Base-by-base conservation (phyloP, 2,329 filamentous ascomycete genomes). In the Monilinia polystroma region DNA sequence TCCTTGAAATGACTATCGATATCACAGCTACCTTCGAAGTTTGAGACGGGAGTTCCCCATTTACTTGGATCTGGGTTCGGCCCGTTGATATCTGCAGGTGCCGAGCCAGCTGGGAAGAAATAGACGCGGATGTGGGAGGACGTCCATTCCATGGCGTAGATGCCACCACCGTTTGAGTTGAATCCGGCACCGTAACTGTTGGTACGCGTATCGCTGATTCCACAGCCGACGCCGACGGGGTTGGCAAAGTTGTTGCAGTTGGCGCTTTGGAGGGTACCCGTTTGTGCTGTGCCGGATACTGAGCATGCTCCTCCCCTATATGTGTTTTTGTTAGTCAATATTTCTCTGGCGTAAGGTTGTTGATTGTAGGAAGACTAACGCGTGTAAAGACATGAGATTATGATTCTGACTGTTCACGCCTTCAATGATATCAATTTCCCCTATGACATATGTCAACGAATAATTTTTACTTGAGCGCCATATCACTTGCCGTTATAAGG, bases 141-240 rank as follows among this genome's bases (percentile, higher is more conserved):
- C 53, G 88, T 88, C 90, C 91, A 94, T 72, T 88, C 81, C 69
- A 88, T 83, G 10, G 87, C 88, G 71, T 89, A 91, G 6, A 90
- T 82, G 32, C 88, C 88, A 23, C 89, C 88, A 1, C 81, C 80
- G 38, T 77, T 83, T 8, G 81, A 80, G 74, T 92, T 92, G 79
- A 92, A 91, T 0, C 82, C 80, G 60, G 85, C 82, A 1, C 88
- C 88, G 68, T 86, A 89, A 56, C 73, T 78, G 11, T 38, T 51
- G 23, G 54, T 10, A 8, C 54, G n/a, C 1, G 52, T 10, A 26
- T 56, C 63, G 8, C 68, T 70, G 77, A 75, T 53, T 73, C 49
- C 63, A 1, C 51, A 56, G 20, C 63, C 49, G n/a, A 47, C 63
- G 5, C 51, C 41, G 72, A 57, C 52, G 4, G 52, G 20, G 11